Percentiles rank a stretch among this genome's conserved stretches.
Evolutionary conservation across 2,329 filamentous ascomycete genomes (phyloP).

Genomic region (Colletotrichum tofieldiae): DNA sequence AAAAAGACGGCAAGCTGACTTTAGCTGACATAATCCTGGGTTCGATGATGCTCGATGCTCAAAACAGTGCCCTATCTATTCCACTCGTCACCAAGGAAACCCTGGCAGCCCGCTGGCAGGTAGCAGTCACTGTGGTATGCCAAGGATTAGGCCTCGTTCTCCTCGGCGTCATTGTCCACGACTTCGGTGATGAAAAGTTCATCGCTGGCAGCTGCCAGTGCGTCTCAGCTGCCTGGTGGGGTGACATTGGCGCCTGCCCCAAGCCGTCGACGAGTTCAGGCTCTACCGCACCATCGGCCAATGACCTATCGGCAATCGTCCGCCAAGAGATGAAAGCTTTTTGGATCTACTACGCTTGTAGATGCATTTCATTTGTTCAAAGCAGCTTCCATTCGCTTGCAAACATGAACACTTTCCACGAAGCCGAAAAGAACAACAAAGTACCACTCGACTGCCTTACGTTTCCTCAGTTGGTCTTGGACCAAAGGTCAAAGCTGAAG

Average conservation of each 20-base stretch:
- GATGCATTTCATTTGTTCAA: not conserved
- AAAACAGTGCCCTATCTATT: slow-evolving; percentile 9
- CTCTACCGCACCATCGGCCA: not conserved
- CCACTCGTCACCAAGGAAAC: slow-evolving; percentile 16
- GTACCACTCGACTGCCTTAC: not conserved
- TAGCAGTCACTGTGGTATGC: not conserved
- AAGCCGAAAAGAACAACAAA: slow-evolving; percentile 1
- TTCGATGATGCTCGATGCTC: slow-evolving; percentile 26
- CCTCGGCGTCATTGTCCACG: not conserved
- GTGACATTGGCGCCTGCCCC: not conserved
- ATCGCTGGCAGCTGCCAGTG: not conserved
- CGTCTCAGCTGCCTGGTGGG: slow-evolving; percentile 11
- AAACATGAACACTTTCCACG: not conserved
- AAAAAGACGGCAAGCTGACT: not conserved
- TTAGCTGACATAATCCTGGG: not conserved
- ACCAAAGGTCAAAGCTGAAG: not conserved
- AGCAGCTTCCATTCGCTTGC: slow-evolving; percentile 6
- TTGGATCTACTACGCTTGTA: slow-evolving; percentile 18
- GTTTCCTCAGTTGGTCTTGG: not conserved
- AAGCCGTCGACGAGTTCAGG: not conserved
- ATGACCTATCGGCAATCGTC: not conserved
- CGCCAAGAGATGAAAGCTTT: not conserved
- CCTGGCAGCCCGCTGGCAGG: slow-evolving; percentile 5
- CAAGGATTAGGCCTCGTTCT: slow-evolving; percentile 12
- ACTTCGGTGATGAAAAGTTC: not conserved